Conservation (phyloP, 2,329 filamentous ascomycete species). For the Fusarium temperatum region DNA sequence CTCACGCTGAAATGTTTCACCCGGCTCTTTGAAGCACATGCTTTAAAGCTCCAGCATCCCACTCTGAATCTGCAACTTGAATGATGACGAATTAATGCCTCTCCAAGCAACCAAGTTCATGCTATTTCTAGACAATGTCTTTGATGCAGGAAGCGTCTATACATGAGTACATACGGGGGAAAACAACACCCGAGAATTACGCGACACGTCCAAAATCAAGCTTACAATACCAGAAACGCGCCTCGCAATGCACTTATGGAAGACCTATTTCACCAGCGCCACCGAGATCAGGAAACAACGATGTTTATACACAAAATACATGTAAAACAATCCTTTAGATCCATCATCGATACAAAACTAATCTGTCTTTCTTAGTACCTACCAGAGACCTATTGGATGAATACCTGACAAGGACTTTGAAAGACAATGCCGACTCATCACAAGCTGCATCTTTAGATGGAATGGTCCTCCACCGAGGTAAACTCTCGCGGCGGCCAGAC, state of each 20-base stretch:
- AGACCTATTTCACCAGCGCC: neutral
- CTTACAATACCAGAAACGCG: rapidly evolving
- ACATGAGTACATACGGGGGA: neutral
- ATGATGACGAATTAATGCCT: too few species aligned
- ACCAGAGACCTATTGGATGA: neutral
- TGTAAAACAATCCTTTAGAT: rapidly evolving
- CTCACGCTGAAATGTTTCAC: too few species aligned
- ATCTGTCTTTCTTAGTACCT: neutral
- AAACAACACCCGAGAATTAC: neutral
- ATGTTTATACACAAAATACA: rapidly evolving
- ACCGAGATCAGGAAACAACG: rapidly evolving
- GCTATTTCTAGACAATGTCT: too few species aligned
- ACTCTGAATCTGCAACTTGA: too few species aligned
- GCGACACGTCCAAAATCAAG: neutral
- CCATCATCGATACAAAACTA: rapidly evolving
- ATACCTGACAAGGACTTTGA: too few species aligned
- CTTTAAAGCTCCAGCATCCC: too few species aligned
- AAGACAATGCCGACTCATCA: neutral
- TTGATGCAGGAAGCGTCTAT: neutral
- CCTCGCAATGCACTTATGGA: neutral
- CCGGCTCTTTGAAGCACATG: too few species aligned
- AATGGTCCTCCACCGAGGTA: rapidly evolving
- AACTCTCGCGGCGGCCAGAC: neutral
- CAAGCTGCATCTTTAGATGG: neutral
- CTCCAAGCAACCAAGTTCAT: rapidly evolving